Evolutionary conservation across 139 green algal species (phyloP).

Genomic region (Penium margaritaceum): DNA sequence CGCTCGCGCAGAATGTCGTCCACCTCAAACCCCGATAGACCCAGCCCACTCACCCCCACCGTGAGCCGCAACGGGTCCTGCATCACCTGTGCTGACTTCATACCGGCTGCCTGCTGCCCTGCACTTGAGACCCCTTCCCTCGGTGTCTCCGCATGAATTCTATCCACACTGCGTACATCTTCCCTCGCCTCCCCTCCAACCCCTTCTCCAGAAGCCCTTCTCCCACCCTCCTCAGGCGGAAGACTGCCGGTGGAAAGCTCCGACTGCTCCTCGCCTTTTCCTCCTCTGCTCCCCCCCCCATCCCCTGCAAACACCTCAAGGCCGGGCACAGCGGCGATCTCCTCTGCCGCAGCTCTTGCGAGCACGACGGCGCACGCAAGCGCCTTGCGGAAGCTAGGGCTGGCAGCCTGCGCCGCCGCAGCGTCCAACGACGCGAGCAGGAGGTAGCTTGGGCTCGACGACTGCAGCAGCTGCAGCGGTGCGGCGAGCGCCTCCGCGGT

Average conservation of each 20-base stretch:
- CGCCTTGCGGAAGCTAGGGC: too few species aligned
- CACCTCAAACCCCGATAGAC: conserved; percentile 52
- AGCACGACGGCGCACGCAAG: conserved; percentile 7
- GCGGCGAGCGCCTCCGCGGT: too few species aligned
- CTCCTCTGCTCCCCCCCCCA: background rate
- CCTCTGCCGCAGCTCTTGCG: background rate
- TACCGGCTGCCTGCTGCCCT: too few species aligned
- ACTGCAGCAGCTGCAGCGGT: conserved; percentile 54
- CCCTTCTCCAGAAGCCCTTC: too few species aligned
- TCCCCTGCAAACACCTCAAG: conserved; percentile 19
- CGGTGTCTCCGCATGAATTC: too few species aligned
- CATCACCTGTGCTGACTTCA: too few species aligned
- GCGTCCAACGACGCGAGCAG: conserved; percentile 84
- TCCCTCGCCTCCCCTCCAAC: too few species aligned
- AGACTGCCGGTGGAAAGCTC: background rate
- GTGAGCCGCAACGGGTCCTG: conserved; percentile 72
- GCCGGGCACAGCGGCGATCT: background rate
- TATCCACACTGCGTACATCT: too few species aligned
- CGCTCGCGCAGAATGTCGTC: conserved; percentile 55
- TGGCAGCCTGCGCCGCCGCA: conserved; percentile 47
- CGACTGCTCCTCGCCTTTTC: too few species aligned
- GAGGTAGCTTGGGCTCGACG: conserved; percentile 77
- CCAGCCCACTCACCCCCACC: conserved; percentile 53
- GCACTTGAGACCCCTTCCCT: too few species aligned
- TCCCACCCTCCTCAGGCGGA: too few species aligned